Conservation (phyloP, 2,329 filamentous ascomycete genomes). For the Pseudonectria foliicola region DNA sequence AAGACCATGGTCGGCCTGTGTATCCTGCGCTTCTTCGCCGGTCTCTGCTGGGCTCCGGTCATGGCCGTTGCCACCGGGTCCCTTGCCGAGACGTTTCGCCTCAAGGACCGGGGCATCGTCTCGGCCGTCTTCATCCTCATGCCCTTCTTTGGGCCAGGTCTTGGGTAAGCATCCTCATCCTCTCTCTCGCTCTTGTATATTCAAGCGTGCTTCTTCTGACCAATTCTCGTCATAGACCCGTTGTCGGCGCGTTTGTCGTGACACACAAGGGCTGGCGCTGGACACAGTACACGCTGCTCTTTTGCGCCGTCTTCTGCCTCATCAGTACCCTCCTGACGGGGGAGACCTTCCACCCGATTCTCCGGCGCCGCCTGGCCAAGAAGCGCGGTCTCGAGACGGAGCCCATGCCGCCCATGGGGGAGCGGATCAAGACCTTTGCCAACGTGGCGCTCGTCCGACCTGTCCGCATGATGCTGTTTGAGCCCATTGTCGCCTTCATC, state of each 20-base stretch:
- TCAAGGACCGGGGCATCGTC: slow-evolving; percentile 34
- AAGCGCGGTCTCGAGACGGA: slow-evolving; percentile 25
- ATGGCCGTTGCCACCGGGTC: slow-evolving; percentile 44
- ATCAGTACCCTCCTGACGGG: slow-evolving; percentile 33
- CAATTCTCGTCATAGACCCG: slow-evolving; percentile 27
- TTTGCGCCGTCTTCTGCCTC: slow-evolving; percentile 35
- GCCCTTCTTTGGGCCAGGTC: slow-evolving; percentile 45
- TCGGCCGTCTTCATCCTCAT: slow-evolving; percentile 41
- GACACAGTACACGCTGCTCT: slow-evolving; percentile 45
- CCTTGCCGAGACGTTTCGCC: slow-evolving; percentile 41
- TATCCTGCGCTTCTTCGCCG: slow-evolving; percentile 50
- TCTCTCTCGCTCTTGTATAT: not conserved
- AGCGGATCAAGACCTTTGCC: slow-evolving; percentile 28
- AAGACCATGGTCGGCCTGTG: slow-evolving; percentile 43
- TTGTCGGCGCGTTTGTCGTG: slow-evolving; percentile 42
- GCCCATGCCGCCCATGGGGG: slow-evolving; percentile 13
- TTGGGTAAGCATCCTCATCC: slow-evolving; percentile 33
- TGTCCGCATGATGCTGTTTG: slow-evolving; percentile 51
- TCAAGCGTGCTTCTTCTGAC: slow-evolving; percentile 4
- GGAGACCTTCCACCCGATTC: slow-evolving; percentile 52
- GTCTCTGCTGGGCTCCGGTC: slow-evolving; percentile 42
- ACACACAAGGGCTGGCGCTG: slow-evolving; percentile 43
- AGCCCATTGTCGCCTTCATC: slow-evolving; percentile 55
- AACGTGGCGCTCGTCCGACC: slow-evolving; percentile 42
- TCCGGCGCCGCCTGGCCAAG: slow-evolving; percentile 32